Evolutionary conservation across 306 rosid species (phyloP).

Genomic region (Boehmeria nivea): DNA sequence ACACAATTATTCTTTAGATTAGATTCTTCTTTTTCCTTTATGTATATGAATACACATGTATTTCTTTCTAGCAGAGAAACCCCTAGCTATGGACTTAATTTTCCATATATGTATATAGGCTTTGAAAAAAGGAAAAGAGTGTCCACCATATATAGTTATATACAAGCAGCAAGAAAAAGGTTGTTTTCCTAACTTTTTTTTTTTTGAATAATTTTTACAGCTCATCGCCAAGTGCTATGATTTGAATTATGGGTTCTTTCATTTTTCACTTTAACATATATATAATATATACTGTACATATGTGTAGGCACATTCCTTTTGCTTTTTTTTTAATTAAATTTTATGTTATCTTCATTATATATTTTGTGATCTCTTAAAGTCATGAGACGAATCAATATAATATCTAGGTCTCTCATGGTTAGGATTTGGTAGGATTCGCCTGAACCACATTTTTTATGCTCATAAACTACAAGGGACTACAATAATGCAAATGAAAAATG

Average conservation of each 20-base stretch:
- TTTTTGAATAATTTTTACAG: slow-evolving; percentile 26
- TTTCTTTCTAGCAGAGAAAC: neutral
- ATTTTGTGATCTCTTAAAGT: too few species aligned
- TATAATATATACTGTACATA: neutral
- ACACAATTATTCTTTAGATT: slow-evolving; percentile 20
- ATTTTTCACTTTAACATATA: neutral
- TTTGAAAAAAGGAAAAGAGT: slow-evolving; percentile 14
- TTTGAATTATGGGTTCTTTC: slow-evolving; percentile 7
- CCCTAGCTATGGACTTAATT: slow-evolving; percentile 8
- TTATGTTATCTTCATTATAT: neutral
- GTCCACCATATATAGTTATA: too few species aligned
- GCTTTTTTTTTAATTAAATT: neutral
- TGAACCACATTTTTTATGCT: neutral
- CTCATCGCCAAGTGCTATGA: slow-evolving; percentile 25
- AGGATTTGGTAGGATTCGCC: neutral
- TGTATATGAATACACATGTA: neutral
- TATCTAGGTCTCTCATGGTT: neutral
- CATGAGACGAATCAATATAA: too few species aligned
- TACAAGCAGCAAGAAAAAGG: neutral
- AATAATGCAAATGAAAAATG: neutral
- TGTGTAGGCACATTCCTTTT: neutral
- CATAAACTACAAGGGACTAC: neutral
- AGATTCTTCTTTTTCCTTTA: slow-evolving; percentile 12
- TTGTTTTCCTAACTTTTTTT: neutral
- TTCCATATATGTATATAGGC: slow-evolving; percentile 11